Evolutionary conservation across 2,329 filamentous ascomycete species (phyloP), one percentile per base, ranked within the genome.

Genomic region (Fonsecaea erecta): DNA sequence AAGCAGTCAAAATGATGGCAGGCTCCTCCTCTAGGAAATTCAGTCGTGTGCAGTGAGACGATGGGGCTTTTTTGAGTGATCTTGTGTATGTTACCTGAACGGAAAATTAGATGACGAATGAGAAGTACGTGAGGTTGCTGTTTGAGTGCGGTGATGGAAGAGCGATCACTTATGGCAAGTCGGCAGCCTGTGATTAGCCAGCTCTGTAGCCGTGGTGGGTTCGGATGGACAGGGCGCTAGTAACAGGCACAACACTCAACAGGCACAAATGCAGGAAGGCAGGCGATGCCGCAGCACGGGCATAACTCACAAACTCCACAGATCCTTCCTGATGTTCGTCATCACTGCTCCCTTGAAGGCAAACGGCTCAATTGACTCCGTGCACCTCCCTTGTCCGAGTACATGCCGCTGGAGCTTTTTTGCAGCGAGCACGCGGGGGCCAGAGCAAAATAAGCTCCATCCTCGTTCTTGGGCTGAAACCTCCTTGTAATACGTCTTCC

Each of bases 291-390:
- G 46, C 46, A 37, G 21, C 40, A 43, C 57, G 46, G 57, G 57
- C 57, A 60, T 60, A 60, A 37, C 43, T 24, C 57, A 6, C 30
- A 52, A 60, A 60, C 57, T 60, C 57, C 57, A 60, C 57, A 60
- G 24, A 35, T 35, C 18, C 34, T 52, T 14, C 46, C 24, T 53
- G 16, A 53, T 34, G 30, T 53, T 52, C 57, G 57, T 60, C 57
- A 60, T 60, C 46, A 24, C 32, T 12, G 26, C 24, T 52, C 35
- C 57, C 24, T 37, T 9, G 12, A 21, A 37, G n/a, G 43, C 55
- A 32, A 58, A 58, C 55, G 6, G 55, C 35, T 58, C 37, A 48
- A 57, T 52, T 52, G 1, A 59, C 30, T 24, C 18, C n/a, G 12
- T 9, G 30, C 4, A n/a, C n/a, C n/a, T 30, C 21, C 43, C 28